A percentile compares a stretch with the other conserved stretches of the same genome.
Conservation (phyloP, 805 yeast species). For the Zygotorulaspora chibaensis region DNA sequence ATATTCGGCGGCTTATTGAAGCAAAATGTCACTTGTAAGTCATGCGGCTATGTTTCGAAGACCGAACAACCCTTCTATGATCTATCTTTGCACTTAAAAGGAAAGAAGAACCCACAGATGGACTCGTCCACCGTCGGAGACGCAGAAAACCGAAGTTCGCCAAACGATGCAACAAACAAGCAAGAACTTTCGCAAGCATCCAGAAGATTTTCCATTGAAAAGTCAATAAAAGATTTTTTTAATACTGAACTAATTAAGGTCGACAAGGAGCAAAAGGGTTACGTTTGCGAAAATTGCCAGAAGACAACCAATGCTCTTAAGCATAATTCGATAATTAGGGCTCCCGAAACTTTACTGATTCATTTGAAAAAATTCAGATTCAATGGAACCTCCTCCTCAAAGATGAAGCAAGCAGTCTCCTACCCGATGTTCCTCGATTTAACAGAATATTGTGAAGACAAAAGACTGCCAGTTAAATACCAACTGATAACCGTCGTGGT, state of each 20-base stretch:
- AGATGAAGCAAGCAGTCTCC: conserved; percentile 80
- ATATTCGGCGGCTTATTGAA: conserved; percentile 88
- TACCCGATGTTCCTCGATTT: conserved; percentile 77
- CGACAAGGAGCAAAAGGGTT: conserved; percentile 72
- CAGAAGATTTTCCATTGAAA: conserved; percentile 60
- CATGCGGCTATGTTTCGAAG: conserved; percentile 75
- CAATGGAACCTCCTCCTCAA: conserved; percentile 71
- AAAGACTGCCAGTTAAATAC: conserved; percentile 49
- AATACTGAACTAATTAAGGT: conserved; percentile 71
- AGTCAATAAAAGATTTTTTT: conserved; percentile 76
- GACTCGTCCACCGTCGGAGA: background rate
- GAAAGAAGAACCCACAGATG: conserved; percentile 37
- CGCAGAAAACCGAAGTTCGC: conserved; percentile 15
- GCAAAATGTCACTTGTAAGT: conserved; percentile 79
- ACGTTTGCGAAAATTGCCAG: conserved; percentile 83
- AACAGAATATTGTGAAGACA: conserved; percentile 48
- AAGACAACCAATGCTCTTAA: conserved; percentile 73
- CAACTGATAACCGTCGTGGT: conserved; percentile 79
- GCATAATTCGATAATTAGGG: conserved; percentile 63
- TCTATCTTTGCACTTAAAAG: conserved; percentile 72
- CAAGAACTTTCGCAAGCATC: background rate
- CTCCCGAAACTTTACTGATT: conserved; percentile 84
- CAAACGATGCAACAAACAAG: background rate
- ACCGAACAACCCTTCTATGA: conserved; percentile 95
- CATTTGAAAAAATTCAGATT: conserved; percentile 91